A percentile compares a stretch with the other conserved stretches of the same genome.
phyloP scores from a whole-genome alignment of 495 filamentous ascomycete species.

The Neurospora hispaniola region DNA sequence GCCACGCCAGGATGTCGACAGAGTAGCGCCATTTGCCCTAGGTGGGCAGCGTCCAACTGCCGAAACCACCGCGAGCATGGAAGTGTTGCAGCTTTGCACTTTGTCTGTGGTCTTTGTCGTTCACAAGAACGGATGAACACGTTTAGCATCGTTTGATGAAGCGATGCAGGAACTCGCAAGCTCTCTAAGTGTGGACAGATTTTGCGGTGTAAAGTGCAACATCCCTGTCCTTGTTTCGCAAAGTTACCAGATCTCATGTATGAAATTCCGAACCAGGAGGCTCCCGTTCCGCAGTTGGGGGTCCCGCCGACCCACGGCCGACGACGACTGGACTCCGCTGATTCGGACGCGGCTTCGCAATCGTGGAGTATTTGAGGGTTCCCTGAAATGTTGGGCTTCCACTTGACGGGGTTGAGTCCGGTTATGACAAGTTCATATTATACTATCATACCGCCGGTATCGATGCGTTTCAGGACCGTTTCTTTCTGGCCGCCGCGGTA shows the following conservation, averaged over 20 bases:
- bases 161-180: neutral
- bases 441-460: neutral
- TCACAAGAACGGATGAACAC: neutral
- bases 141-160: neutral
- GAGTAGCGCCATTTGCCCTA: neutral
- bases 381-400: neutral
- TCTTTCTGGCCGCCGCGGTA: neutral
- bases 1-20: neutral
- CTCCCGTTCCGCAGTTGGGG: constrained; percentile 1
- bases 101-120: neutral
- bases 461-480: neutral
- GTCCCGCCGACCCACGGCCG: neutral
- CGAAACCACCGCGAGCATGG: neutral
- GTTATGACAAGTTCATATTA: neutral
- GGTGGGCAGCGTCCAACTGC: neutral
- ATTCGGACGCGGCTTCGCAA: neutral
- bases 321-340: neutral
- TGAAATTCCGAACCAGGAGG: neutral
- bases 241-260: neutral
- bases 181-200: neutral
- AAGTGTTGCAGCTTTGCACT: neutral
- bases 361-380: neutral
- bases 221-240: constrained; percentile 2
- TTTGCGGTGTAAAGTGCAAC: neutral
- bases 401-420: neutral